Evolutionary conservation across 2,329 filamentous ascomycete species (phyloP), one percentile per base, ranked within the genome.

Genomic region (Paraconiothyrium brasiliense): DNA sequence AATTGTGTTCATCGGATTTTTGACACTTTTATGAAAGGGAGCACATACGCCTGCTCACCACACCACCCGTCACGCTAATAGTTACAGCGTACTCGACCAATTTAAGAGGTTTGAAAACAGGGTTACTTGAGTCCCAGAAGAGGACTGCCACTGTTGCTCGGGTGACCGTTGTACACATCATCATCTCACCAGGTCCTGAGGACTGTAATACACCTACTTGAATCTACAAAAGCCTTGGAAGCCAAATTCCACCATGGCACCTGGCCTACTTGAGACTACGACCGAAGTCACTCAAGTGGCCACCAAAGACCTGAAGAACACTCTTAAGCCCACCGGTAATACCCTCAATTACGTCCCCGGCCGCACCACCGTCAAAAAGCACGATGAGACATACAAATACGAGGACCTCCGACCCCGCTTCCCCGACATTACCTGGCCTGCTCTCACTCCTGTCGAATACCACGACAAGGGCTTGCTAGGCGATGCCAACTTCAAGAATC

Each of bases 401-500:
- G 82, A 86, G 37, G 79, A 86, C 55, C 79, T 88, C 8, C 78
- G 81, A 8, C 84, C 85, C 20, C 78, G 72, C 9, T 87, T 87
- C 64, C 85, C 85, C 3, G 78, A 85, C 24, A 66, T 87, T 60
- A 78, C 82, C 20, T 87, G 85, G 85, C 78, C 79, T 1, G 77
- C 82, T 1, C 72, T 87, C 37, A 77, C 76, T 34, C 79, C 85
- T 43, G 74, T 83, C 0, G 78, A 81, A 0, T 86, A 87, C 62
- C 69, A 80, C 54, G 86, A 88, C 67, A 86, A 84, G 67, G 86
- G 85, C 5, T 74, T 84, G 44, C 77, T 83, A 27, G 86, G 85
- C n/a, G 82, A 86, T 60, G 80, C 83, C 5, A 77, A 82, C 22
- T 87, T 87, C 73, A 82, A 82, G 59, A 81, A 85, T 65, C 80